These are phyloP conservation scores for Sporothrix variecibatus DNA, from an alignment of 2,329 filamentous ascomycete species.

Conservation along the genomic window DNA sequence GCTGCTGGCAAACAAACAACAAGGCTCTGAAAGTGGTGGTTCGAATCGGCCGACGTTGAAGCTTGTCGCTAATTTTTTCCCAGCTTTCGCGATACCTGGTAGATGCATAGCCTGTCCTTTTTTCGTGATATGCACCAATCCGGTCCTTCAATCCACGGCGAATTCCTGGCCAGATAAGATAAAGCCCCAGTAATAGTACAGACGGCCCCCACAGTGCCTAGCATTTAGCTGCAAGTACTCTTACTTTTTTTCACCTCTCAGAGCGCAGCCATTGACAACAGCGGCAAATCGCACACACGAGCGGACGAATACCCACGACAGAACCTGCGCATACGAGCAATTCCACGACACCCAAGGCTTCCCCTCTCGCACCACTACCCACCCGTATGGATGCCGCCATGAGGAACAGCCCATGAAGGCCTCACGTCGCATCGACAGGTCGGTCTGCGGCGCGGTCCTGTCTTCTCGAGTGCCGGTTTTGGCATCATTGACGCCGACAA, in stretches of 20 bases:
- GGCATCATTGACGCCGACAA: not conserved
- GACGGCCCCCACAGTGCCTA: not conserved
- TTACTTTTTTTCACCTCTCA: constrained; percentile 21
- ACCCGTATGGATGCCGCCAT: constrained; percentile 42
- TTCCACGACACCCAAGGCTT: not conserved
- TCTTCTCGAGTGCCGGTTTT: constrained; percentile 43
- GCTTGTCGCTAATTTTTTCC: constrained; percentile 32
- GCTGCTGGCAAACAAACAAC: not conserved
- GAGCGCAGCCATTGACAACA: constrained; percentile 2
- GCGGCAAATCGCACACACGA: not conserved
- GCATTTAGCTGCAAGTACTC: not conserved
- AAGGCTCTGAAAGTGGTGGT: not conserved
- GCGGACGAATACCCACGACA: not conserved
- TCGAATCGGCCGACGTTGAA: not conserved
- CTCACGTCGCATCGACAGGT: constrained; percentile 60
- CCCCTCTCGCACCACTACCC: not conserved
- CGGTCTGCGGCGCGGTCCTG: constrained; percentile 59
- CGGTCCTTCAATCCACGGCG: not conserved
- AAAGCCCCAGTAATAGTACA: constrained; percentile 11
- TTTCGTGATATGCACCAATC: constrained; percentile 5
- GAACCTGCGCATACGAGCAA: not conserved
- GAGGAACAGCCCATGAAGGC: constrained; percentile 62
- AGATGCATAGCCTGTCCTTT: constrained; percentile 13
- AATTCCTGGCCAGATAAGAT: constrained; percentile 22
- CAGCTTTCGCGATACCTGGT: not conserved